A percentile compares a stretch with the other conserved stretches of the same genome.
Evolutionary conservation across 306 rosid genomes (phyloP).

Genomic region (Castanea mollissima): DNA sequence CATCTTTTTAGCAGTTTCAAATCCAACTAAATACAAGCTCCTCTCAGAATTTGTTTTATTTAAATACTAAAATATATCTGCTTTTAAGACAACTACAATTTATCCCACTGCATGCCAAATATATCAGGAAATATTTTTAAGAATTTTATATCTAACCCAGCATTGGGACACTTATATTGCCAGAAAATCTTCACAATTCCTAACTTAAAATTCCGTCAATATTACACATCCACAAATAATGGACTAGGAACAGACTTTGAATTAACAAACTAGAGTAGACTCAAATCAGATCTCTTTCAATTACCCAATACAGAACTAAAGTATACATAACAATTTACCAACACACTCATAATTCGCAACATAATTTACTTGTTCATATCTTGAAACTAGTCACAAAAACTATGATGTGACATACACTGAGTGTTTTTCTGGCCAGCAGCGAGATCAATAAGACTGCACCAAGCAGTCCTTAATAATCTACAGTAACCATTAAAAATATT

Average conservation of each 20-base stretch:
- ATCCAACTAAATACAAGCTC: not conserved
- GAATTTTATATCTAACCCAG: not conserved
- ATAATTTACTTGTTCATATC: not conserved
- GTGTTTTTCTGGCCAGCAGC: not conserved
- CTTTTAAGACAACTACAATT: not conserved
- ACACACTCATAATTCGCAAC: not conserved
- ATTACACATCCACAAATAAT: not conserved
- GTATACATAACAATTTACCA: not conserved
- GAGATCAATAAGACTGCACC: not conserved
- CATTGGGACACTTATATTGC: not conserved
- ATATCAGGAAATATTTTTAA: not conserved
- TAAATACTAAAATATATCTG: not conserved
- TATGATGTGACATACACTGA: not conserved
- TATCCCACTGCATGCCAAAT: not conserved
- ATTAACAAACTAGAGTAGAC: not conserved
- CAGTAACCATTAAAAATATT: not conserved
- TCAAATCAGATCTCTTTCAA: not conserved
- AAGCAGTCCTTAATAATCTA: not conserved
- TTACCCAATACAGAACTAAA: not conserved
- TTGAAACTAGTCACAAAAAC: not conserved
- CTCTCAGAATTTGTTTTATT: not conserved
- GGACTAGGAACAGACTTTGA: not conserved
- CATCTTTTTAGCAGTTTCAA: not conserved
- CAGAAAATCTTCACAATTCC: not conserved
- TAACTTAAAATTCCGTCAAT: not conserved